Evolutionary conservation across 305 asterid species (phyloP), one percentile per base, ranked within the genome.

Genomic region (Ajuga reptans): DNA sequence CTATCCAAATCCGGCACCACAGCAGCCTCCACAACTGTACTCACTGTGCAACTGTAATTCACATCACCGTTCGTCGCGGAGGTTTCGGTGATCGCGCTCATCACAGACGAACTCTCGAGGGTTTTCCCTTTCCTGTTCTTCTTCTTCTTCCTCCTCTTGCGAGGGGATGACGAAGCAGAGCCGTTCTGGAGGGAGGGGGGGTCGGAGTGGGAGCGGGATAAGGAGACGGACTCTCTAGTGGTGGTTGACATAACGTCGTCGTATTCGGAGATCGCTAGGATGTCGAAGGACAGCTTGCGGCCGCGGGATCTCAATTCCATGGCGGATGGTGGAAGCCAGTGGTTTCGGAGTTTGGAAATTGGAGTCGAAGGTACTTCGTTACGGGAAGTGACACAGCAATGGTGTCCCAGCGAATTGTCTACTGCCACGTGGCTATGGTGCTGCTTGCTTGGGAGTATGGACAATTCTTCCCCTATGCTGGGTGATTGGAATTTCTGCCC

Each of bases 251-350:
- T 39, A 5, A 31, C 82, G 75, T 77, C 85, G 42, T 77, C 82
- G 82, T 64, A 56, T 24, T 75, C 83, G 50, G 77, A 27, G 69
- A 72, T 46, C 33, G 82, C 73, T 24, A 90, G 87, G 73, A 89
- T 45, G 66, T 82, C 86, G 87, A 90, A 93, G 4, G 94, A 82
- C 9, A 87, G 79, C 69, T 84, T 84, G 2, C 91, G 87, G 55
- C 76, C 85, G 73, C 81, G 63, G 73, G 89, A 83, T 81, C 84
- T 75, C 80, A 79, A 58, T 37, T 86, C 88, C 96, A 91, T 87
- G 66, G 82, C 45, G 7, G 72, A 52, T 12, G 65, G 53, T 18
- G 41, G 12, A 12, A 9, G 51, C 56, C 16, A 49, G 37, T 64
- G 74, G 71, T 10, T 6, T 2, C 27, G 64, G 72, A 29, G 60